Evolutionary conservation across 768 basidiomycete species (phyloP).

Genomic region (Boletus edulis): DNA sequence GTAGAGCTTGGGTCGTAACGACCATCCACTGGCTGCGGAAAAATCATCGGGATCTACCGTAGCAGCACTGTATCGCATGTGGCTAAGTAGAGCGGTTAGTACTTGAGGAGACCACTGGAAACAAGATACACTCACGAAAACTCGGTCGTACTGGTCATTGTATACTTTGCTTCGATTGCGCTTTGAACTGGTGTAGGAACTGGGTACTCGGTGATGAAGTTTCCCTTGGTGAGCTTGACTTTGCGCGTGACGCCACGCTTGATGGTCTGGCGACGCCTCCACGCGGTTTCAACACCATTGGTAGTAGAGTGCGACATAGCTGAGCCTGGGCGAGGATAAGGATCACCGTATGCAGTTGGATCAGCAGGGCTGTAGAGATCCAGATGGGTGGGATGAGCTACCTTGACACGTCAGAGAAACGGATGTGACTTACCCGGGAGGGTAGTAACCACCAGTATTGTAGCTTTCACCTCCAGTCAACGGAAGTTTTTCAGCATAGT

Average conservation of each 20-base stretch:
- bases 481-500: constrained; percentile 74
- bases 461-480: constrained; percentile 58
- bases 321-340: constrained; percentile 56
- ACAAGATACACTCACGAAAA: constrained; percentile 67
- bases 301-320: constrained; percentile 48
- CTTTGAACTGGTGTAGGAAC: constrained; percentile 83
- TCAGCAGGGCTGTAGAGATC: constrained; percentile 43
- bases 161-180: constrained; percentile 80
- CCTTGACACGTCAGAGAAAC: neutral
- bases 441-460: constrained; percentile 63
- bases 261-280: constrained; percentile 82
- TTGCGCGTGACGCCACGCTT: constrained; percentile 92
- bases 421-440: constrained; percentile 56
- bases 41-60: constrained; percentile 93
- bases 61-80: constrained; percentile 94
- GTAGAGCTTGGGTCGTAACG: constrained; percentile 80
- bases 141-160: constrained; percentile 73
- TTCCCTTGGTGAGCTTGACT: constrained; percentile 90
- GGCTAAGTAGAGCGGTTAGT: constrained; percentile 35
- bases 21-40: constrained; percentile 73
- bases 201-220: constrained; percentile 87
- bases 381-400: constrained; percentile 1
- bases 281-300: constrained; percentile 57
- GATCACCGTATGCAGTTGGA: constrained; percentile 64
- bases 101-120: neutral